Evolutionary conservation across 106 monocot genomes (phyloP).

Genomic region (Platanthera guangdongensis): DNA sequence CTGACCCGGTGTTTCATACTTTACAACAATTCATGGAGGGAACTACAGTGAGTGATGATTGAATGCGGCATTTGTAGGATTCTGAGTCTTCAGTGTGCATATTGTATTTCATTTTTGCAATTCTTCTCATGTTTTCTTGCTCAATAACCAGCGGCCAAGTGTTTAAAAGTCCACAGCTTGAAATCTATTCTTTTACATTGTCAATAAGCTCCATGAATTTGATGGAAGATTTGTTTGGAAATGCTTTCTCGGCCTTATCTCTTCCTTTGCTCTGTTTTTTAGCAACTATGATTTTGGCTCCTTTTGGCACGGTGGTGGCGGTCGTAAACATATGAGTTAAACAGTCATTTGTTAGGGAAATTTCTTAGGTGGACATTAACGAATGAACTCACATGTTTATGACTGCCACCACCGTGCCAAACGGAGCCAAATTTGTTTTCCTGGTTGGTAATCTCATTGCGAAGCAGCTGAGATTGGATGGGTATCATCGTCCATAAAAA

Average conservation of each 20-base stretch:
- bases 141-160: not conserved
- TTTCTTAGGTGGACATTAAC: not conserved
- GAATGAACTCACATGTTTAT: not conserved
- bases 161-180: not conserved
- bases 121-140: too few species aligned
- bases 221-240: not conserved
- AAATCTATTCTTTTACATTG: not conserved
- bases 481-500: too few species aligned
- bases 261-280: not conserved
- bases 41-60: not conserved
- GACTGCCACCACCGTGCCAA: too few species aligned
- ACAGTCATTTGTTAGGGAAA: not conserved
- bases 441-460: too few species aligned
- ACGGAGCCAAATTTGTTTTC: too few species aligned
- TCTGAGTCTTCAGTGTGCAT: not conserved
- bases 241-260: not conserved
- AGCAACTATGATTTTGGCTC: not conserved
- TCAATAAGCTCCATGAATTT: not conserved
- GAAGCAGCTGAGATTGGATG: too few species aligned
- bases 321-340: too few species aligned
- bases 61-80: not conserved
- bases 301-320: not conserved
- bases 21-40: not conserved
- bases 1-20: slow-evolving; percentile 1
- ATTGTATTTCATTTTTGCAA: too few species aligned